Base-by-base conservation (phyloP, 805 yeast genomes). In the Candida tallmaniae region DNA sequence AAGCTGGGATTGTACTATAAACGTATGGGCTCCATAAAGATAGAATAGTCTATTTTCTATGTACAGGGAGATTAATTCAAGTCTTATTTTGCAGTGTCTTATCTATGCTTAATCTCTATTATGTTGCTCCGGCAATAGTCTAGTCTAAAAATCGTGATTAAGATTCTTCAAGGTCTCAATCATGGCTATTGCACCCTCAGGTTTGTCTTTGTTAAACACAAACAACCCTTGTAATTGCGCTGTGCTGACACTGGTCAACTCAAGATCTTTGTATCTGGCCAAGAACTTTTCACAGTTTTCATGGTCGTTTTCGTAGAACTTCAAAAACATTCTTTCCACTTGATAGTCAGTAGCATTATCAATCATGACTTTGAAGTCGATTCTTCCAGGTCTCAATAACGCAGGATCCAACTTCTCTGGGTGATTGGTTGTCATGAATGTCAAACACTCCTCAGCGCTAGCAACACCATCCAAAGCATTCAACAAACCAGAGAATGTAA, bases 361-460 rank as follows among this genome's bases (percentile, higher is more conserved):
- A 25, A 93, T 75, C 50, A 80, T 65, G 14, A 79, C 81, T 60
- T 87, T 86, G 57, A 71, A 79, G 54, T 93, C 98, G 21, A 93
- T 81, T 59, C 98, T 73, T 2, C 98, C 98, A 0, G 98, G 98
- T 45, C 98, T 73, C 55, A 93, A 63, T 28, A 93, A 71, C 0
- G 98, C 98, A 1, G 96, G 87, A 51, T 93, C 98, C 24, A 93
- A 66, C 43, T 77, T 77, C 43, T 93, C 97, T 0, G 97, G 96
- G 52, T 93, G 98, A 58, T 93, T 93, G 14, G 98, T 90, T 14
- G 98, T 93, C 98, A 93, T 93, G 59, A 93, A 93, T 0, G 97
- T 90, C 22, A 93, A 72, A 29, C 96, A 83, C 53, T 93, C 97
- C 53, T 93, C 98, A 2, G 97, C 95, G 19, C 96, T 85, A 3